A percentile compares a stretch with the other conserved stretches of the same genome.
Conservation (phyloP, 2,329 filamentous ascomycete genomes). For the Pseudopithomyces chartarum region DNA sequence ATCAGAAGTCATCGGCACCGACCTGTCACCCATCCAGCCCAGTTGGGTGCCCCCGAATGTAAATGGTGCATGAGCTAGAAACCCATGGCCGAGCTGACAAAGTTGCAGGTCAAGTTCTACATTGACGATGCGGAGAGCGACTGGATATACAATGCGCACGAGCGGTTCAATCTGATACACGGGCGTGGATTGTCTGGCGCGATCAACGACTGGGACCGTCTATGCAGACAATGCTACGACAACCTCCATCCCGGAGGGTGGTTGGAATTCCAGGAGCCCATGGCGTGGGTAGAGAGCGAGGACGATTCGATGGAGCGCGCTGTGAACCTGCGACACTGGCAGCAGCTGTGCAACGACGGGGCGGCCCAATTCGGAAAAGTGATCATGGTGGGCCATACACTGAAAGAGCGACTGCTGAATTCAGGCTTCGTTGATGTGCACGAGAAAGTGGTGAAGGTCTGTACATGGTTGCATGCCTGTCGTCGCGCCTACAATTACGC, state of each 20-base stretch:
- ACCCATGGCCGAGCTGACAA: not conserved
- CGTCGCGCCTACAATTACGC: not conserved
- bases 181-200: constrained; percentile 34
- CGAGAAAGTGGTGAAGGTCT: constrained; percentile 42
- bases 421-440: constrained; percentile 41
- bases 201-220: constrained; percentile 41
- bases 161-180: constrained; percentile 45
- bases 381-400: constrained; percentile 24
- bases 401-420: constrained; percentile 34
- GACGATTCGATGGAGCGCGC: constrained; percentile 35
- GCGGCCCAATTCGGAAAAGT: constrained; percentile 33
- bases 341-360: constrained; percentile 35
- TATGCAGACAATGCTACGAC: constrained; percentile 30
- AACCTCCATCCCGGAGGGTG: constrained; percentile 39
- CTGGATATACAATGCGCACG: constrained; percentile 41
- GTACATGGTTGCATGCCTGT: not conserved
- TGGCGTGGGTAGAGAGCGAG: constrained; percentile 37
- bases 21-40: constrained; percentile 46
- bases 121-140: constrained; percentile 49
- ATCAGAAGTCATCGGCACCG: constrained; percentile 42
- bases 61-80: not conserved
- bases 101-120: constrained; percentile 37
- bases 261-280: constrained; percentile 44
- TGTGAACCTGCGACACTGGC: constrained; percentile 31
- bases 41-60: constrained; percentile 47